phyloP scores from a whole-genome alignment of 441 rosid genomes.

The Populus hybrid region DNA sequence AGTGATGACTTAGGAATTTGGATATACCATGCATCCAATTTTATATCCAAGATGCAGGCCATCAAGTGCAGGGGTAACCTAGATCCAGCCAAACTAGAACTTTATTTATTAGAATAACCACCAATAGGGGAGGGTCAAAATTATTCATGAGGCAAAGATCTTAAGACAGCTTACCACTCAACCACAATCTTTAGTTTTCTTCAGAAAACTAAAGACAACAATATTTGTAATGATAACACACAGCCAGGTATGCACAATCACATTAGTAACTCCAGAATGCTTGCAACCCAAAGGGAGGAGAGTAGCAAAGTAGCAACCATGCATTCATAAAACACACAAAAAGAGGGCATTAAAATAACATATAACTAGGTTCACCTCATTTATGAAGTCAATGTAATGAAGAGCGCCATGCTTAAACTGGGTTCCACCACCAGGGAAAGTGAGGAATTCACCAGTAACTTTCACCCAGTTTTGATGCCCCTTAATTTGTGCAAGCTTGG shows the following conservation, averaged over 20 bases:
- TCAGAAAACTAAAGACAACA: not conserved
- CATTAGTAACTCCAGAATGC: not conserved
- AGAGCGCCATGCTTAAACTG: slow-evolving; percentile 96
- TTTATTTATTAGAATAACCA: not conserved
- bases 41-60: not conserved
- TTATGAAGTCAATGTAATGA: slow-evolving; percentile 90
- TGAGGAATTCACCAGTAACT: slow-evolving; percentile 80
- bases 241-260: not conserved
- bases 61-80: not conserved
- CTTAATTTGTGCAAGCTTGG: slow-evolving; percentile 75
- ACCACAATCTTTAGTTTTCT: not conserved
- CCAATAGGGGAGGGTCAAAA: not conserved
- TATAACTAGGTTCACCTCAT: slow-evolving; percentile 47
- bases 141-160: not conserved
- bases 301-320: not conserved
- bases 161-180: not conserved
- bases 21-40: not conserved
- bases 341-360: not conserved
- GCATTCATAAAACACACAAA: not conserved
- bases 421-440: slow-evolving; percentile 98
- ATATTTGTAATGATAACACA: not conserved
- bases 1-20: not conserved
- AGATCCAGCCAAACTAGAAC: not conserved
- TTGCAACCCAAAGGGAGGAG: not conserved
- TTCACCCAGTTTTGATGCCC: slow-evolving; percentile 99